phyloP scores from a whole-genome alignment of 768 basidiomycete genomes.

The Collybia mongolica region DNA sequence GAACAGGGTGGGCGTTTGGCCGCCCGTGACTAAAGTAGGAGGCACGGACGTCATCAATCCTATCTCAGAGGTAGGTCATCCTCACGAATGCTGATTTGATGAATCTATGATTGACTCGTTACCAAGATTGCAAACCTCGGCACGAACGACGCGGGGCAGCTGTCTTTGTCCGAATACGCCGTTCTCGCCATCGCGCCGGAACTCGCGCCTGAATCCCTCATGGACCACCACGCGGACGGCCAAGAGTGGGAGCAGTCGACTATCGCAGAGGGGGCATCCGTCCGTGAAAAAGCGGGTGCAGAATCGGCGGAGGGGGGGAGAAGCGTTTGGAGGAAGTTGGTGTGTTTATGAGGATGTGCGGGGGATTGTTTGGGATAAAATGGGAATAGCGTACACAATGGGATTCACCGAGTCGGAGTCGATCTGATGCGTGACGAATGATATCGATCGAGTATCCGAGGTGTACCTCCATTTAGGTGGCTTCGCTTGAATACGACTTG shows the following conservation, averaged over 20 bases:
- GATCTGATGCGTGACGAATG: no score
- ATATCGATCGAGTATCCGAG: no score
- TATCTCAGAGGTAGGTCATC: slow-evolving; percentile 31
- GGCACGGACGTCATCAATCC: slow-evolving; percentile 47
- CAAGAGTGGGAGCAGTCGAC: slow-evolving; percentile 18
- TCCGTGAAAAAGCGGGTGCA: slow-evolving; percentile 9
- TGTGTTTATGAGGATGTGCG: no score
- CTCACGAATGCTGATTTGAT: background rate
- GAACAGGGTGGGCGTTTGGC: slow-evolving; percentile 32
- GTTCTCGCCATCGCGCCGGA: slow-evolving; percentile 35
- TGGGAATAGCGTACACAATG: no score
- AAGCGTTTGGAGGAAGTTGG: no score
- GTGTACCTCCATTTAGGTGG: no score
- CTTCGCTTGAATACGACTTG: no score
- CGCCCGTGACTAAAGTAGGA: slow-evolving; percentile 37
- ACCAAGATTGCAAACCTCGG: slow-evolving; percentile 30
- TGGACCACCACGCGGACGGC: background rate
- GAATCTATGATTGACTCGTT: background rate
- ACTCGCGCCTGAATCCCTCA: slow-evolving; percentile 22
- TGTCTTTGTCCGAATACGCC: slow-evolving; percentile 32
- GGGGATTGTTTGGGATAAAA: no score
- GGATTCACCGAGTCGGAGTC: no score
- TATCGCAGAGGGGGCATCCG: slow-evolving; percentile 2
- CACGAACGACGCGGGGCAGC: slow-evolving; percentile 33
- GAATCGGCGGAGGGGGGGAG: no score